A percentile compares a stretch with the other conserved stretches of the same genome.
Conservation (phyloP, 306 rosid genomes). For the Fagus sylvatica region DNA sequence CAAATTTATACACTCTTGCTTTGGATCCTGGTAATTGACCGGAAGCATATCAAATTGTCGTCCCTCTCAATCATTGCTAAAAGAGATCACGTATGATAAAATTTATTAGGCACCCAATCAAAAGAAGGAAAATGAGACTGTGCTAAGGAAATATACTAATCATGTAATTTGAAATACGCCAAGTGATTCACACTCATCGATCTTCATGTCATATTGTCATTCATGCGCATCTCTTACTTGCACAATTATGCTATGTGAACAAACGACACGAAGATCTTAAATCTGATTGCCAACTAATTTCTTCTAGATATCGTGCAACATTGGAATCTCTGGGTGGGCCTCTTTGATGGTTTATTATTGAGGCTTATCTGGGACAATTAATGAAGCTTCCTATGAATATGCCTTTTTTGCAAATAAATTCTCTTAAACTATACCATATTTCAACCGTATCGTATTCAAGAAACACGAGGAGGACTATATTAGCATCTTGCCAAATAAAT, state of each 20-base stretch:
- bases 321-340: background rate
- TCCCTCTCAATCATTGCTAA: background rate
- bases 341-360: background rate
- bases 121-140: background rate
- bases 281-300: background rate
- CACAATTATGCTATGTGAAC: background rate
- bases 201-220: background rate
- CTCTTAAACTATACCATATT: background rate
- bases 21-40: no score
- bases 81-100: background rate
- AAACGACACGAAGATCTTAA: background rate
- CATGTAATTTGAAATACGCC: background rate
- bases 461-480: background rate
- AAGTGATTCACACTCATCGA: background rate
- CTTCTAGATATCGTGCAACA: background rate
- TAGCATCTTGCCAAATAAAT: no score
- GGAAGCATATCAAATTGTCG: background rate
- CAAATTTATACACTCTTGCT: no score
- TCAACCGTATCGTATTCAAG: background rate
- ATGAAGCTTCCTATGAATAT: slow-evolving; percentile 20
- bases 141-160: no score
- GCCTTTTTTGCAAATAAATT: background rate
- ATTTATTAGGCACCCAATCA: background rate
- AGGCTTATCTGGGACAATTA: background rate
- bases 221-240: background rate